A percentile compares a stretch with the other conserved stretches of the same genome.
Evolutionary conservation across 2,329 filamentous ascomycete genomes (phyloP).

Genomic region (Exophiala viscosa): DNA sequence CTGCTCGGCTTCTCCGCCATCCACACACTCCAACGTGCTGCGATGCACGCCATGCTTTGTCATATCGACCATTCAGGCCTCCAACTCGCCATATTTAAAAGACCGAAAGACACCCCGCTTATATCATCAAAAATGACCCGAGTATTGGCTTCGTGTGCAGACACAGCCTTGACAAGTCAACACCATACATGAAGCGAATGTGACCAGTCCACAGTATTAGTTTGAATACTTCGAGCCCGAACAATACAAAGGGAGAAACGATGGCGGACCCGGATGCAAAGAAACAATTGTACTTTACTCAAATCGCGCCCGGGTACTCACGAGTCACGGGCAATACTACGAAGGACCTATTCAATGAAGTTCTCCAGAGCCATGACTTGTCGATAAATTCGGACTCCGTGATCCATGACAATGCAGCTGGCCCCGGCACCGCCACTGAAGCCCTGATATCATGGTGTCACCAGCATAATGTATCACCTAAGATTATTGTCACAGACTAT

Average conservation of each 20-base stretch:
- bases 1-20: too few species aligned
- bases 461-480: neutral
- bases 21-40: too few species aligned
- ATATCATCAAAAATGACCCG: too few species aligned
- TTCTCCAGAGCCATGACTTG: constrained; percentile 19
- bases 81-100: too few species aligned
- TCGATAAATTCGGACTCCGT: constrained; percentile 29
- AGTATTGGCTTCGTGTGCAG: too few species aligned
- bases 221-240: too few species aligned
- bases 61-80: too few species aligned
- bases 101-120: too few species aligned
- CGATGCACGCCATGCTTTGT: too few species aligned
- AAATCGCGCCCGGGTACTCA: constrained; percentile 30
- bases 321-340: constrained; percentile 33
- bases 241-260: neutral
- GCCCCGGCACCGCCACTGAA: constrained; percentile 33
- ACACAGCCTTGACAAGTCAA: neutral
- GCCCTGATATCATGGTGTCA: constrained; percentile 19
- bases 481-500: constrained; percentile 27
- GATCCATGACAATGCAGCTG: constrained; percentile 36
- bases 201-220: too few species aligned
- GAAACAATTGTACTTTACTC: constrained; percentile 28
- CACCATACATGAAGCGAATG: neutral
- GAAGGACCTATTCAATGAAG: constrained; percentile 24
- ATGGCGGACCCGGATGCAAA: neutral